Evolutionary conservation across 2,329 filamentous ascomycete species (phyloP).

Genomic region (Ceratocystis alfenasii): DNA sequence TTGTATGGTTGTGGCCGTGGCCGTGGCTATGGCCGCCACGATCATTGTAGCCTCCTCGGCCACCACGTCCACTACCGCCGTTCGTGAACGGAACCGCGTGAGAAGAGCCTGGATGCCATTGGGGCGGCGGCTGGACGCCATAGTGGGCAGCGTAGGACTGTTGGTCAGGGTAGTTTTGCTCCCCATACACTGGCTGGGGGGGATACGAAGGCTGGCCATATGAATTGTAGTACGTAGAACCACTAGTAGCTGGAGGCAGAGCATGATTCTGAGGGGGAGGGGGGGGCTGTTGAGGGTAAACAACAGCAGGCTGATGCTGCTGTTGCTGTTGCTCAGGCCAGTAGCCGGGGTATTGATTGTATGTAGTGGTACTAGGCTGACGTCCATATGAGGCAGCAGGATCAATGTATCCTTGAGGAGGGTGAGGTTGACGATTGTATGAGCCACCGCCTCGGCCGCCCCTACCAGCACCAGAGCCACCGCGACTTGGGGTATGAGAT

Average conservation of each 20-base stretch:
- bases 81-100: constrained; percentile 24
- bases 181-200: constrained; percentile 36
- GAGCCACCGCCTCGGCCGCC: constrained; percentile 16
- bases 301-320: constrained; percentile 15
- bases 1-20: background rate
- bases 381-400: constrained; percentile 36
- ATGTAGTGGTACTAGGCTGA: constrained; percentile 39
- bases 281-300: constrained; percentile 16
- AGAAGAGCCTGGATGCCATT: constrained; percentile 30
- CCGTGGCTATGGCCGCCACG: constrained; percentile 30
- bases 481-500: constrained; percentile 22
- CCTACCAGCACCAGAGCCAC: constrained; percentile 24
- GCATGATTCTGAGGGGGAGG: constrained; percentile 4
- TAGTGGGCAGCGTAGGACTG: constrained; percentile 30
- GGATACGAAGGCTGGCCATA: constrained; percentile 30
- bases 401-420: constrained; percentile 34
- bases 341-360: constrained; percentile 42
- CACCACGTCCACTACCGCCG: constrained; percentile 25
- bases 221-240: constrained; percentile 17
- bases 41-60: constrained; percentile 37
- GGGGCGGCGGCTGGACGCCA: constrained; percentile 30
- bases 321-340: constrained; percentile 17
- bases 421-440: constrained; percentile 24
- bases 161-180: constrained; percentile 31
- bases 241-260: constrained; percentile 10